Evolutionary conservation across 192 early-diverging fungal species (phyloP).

Genomic region (Cetraspora pellucida): DNA sequence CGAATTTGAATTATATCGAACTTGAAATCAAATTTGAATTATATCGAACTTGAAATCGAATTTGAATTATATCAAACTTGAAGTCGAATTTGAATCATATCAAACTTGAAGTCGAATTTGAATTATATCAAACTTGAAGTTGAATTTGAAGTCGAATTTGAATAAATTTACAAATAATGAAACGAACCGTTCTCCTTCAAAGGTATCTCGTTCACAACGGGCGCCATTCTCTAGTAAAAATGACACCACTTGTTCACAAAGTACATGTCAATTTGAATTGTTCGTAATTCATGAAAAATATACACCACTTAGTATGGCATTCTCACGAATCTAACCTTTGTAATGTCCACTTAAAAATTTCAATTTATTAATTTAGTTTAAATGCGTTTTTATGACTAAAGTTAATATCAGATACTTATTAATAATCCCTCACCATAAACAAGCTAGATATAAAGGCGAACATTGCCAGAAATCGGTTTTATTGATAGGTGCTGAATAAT

Average conservation of each 20-base stretch:
- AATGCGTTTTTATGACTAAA: not conserved
- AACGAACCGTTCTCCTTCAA: slow-evolving; percentile 46
- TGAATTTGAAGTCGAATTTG: not conserved
- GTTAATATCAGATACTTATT: not conserved
- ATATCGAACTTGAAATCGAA: no score
- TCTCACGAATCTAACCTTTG: slow-evolving; percentile 37
- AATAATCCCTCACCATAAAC: slow-evolving; percentile 28
- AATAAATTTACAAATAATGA: no score
- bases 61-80: not conserved
- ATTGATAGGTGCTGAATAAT: slow-evolving; percentile 49
- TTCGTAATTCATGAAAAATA: not conserved
- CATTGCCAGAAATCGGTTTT: slow-evolving; percentile 52
- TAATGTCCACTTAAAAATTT: slow-evolving; percentile 22
- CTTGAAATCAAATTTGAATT: no score
- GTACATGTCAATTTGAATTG: not conserved
- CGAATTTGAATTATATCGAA: not conserved
- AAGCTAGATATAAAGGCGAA: slow-evolving; percentile 48
- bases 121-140: not conserved
- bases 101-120: not conserved
- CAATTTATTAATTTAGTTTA: not conserved
- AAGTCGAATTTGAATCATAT: not conserved
- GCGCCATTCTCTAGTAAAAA: slow-evolving; percentile 54
- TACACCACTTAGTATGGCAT: not conserved
- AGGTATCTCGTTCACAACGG: slow-evolving; percentile 53
- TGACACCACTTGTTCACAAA: slow-evolving; percentile 34